Percentiles rank a stretch among this genome's conserved stretches.
Evolutionary conservation across 352 stramenopile genomes (phyloP).

Genomic region (Thraustotheca clavata): DNA sequence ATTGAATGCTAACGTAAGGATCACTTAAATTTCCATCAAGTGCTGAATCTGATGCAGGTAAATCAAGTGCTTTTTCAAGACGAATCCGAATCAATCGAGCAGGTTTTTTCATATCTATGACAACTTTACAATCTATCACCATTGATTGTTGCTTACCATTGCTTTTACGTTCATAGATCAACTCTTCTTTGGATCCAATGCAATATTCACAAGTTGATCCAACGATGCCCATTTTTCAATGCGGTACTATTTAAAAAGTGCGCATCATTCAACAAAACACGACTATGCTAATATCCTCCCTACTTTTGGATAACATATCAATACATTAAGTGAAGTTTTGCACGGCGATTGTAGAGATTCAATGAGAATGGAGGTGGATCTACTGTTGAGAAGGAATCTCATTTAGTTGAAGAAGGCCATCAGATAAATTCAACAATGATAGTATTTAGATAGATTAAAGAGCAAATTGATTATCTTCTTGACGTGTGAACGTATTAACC

Average conservation of each 20-base stretch:
- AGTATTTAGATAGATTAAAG: constrained; percentile 1
- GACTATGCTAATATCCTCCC: not conserved
- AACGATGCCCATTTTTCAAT: not conserved
- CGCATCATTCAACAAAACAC: not conserved
- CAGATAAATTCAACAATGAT: not conserved
- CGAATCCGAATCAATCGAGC: constrained; percentile 15
- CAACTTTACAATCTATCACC: not conserved
- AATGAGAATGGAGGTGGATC: not conserved
- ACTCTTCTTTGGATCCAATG: not conserved
- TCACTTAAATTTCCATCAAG: constrained; percentile 5
- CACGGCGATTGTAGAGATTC: not conserved
- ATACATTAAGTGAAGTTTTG: not conserved
- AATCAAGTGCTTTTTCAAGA: not conserved
- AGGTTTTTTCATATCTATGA: not conserved
- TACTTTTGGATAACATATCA: not conserved
- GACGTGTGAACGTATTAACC: constrained; percentile 13
- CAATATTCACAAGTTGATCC: not conserved
- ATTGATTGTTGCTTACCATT: no score
- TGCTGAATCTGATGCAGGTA: not conserved
- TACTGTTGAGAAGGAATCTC: not conserved
- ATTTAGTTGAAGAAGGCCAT: not conserved
- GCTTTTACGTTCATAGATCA: not conserved
- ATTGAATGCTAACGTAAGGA: constrained; percentile 17
- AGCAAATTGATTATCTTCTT: constrained; percentile 7
- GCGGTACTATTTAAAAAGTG: no score